phyloP scores from a whole-genome alignment of 768 basidiomycete genomes.

The Podaxis carcinomalis region DNA sequence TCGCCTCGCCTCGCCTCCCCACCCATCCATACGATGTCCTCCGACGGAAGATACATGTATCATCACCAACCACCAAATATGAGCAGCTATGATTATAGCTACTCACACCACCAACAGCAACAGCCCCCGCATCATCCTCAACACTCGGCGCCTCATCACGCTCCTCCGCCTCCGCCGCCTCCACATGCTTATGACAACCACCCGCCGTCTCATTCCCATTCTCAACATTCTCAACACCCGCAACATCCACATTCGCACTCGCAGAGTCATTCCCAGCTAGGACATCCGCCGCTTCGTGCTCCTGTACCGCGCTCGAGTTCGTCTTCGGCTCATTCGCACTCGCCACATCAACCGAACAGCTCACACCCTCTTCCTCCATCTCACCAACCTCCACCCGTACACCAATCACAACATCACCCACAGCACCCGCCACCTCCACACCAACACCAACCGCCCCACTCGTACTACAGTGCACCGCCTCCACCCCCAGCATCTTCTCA shows the following conservation, averaged over 20 bases:
- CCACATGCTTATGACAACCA: constrained; percentile 16
- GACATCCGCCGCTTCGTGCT: constrained; percentile 10
- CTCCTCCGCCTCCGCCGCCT: constrained; percentile 20
- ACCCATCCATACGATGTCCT: constrained; percentile 30
- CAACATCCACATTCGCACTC: constrained; percentile 15
- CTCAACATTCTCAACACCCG: constrained; percentile 3
- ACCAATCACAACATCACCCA: constrained; percentile 19
- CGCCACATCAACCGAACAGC: constrained; percentile 15
- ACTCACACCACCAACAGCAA: constrained; percentile 8
- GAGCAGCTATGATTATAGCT: constrained; percentile 44
- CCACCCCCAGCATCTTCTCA: constrained; percentile 15
- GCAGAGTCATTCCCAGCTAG: constrained; percentile 5
- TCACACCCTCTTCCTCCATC: constrained; percentile 23
- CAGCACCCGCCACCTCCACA: constrained; percentile 13
- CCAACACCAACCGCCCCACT: constrained; percentile 10
- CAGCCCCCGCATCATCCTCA: constrained; percentile 30
- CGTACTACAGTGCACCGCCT: constrained; percentile 16
- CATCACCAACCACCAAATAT: constrained; percentile 39
- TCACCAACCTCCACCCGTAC: constrained; percentile 13
- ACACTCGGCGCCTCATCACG: constrained; percentile 21
- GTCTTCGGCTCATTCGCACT: constrained; percentile 8
- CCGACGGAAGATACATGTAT: constrained; percentile 56
- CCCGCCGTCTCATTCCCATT: constrained; percentile 15
- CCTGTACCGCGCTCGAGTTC: constrained; percentile 9
- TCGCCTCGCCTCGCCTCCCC: not conserved